Conservation (phyloP, 371 early-diverging fungal genomes). For the Mortierella sp. region DNA sequence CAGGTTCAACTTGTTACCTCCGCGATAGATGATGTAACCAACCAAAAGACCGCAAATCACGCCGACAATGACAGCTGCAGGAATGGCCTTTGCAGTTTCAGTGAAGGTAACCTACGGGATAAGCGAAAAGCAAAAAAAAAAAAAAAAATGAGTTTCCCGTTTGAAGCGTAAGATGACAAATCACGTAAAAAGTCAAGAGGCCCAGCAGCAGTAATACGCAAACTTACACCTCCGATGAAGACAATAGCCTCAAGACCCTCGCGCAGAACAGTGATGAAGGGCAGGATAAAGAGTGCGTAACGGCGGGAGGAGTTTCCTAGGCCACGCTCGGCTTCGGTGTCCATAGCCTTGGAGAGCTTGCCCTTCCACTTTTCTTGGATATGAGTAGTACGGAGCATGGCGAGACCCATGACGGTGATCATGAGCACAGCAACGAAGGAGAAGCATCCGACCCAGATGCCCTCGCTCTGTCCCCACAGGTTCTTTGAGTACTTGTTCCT, state of each 20-base stretch:
- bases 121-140: slow-evolving; percentile 7
- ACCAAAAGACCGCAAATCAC: slow-evolving; percentile 70
- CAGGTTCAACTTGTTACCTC: slow-evolving; percentile 73
- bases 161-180: neutral
- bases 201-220: neutral
- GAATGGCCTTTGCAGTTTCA: slow-evolving; percentile 74
- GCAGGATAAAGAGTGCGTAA: slow-evolving; percentile 72
- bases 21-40: slow-evolving; percentile 78
- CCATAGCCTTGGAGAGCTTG: slow-evolving; percentile 69
- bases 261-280: slow-evolving; percentile 82
- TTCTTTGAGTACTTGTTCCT: slow-evolving; percentile 62
- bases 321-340: slow-evolving; percentile 35
- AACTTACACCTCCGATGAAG: slow-evolving; percentile 83
- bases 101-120: slow-evolving; percentile 70
- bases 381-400: slow-evolving; percentile 74
- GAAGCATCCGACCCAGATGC: slow-evolving; percentile 75
- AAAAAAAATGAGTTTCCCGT: neutral
- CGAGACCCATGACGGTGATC: slow-evolving; percentile 79
- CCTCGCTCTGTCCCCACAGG: slow-evolving; percentile 78
- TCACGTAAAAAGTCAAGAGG: too few species aligned
- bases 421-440: slow-evolving; percentile 73
- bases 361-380: slow-evolving; percentile 77
- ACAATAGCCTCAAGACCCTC: slow-evolving; percentile 87
- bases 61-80: slow-evolving; percentile 81
- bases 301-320: slow-evolving; percentile 55